Conservation (phyloP, 2,329 filamentous ascomycete genomes). For the Fusarium sp. region DNA sequence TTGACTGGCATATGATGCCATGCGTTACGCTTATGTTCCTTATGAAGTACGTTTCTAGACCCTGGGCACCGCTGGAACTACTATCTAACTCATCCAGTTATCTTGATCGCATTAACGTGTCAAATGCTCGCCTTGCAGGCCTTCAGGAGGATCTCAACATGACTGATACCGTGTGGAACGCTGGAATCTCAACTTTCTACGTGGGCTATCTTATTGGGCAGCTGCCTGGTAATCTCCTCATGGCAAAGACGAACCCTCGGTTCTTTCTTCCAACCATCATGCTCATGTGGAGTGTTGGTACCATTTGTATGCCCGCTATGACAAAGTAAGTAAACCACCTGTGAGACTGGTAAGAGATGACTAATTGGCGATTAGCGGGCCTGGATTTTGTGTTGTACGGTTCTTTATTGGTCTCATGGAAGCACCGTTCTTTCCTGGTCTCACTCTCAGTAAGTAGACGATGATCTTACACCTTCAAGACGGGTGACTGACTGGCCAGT, state of each 20-base stretch:
- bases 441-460: conserved; percentile 7
- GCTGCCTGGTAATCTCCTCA: conserved; percentile 62
- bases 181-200: conserved; percentile 61
- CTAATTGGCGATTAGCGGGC: conserved; percentile 18
- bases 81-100: conserved; percentile 55
- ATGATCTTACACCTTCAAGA: not conserved
- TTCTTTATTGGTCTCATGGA: conserved; percentile 55
- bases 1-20: conserved; percentile 51
- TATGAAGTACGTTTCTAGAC: conserved; percentile 23
- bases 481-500: conserved; percentile 56
- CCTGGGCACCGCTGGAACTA: fast-evolving
- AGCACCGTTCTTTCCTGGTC: conserved; percentile 60
- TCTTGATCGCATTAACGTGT: conserved; percentile 67
- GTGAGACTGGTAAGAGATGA: not conserved
- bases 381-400: conserved; percentile 50
- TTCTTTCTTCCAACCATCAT: conserved; percentile 57
- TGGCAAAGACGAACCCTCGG: conserved; percentile 58
- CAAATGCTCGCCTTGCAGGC: conserved; percentile 58
- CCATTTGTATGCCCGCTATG: conserved; percentile 61
- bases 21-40: conserved; percentile 32
- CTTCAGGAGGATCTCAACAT: conserved; percentile 57
- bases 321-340: conserved; percentile 28
- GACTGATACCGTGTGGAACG: conserved; percentile 56
- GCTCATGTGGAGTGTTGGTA: conserved; percentile 60
- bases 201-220: conserved; percentile 64